phyloP scores from a whole-genome alignment of 1,284 basidiomycete genomes.

The Cystobasidium sp. region DNA sequence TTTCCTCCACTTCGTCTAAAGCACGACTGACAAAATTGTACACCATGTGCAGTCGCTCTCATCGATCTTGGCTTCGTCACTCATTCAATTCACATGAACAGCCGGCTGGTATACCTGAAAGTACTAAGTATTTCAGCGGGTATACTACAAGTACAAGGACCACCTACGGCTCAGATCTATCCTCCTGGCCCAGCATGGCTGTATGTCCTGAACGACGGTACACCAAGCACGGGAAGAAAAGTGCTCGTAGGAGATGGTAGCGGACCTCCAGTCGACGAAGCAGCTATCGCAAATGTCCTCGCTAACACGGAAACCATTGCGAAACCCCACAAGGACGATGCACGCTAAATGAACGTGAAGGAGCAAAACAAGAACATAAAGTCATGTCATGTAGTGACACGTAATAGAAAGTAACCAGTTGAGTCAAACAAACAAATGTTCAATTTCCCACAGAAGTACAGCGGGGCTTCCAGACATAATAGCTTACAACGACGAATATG shows the following conservation, averaged over 20 bases:
- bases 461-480: too few relatives aligned
- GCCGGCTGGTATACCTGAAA: slow-evolving; percentile 69
- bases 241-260: slow-evolving; percentile 71
- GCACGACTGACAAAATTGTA: too few relatives aligned
- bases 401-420: too few relatives aligned
- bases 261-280: slow-evolving; percentile 60
- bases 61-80: slow-evolving; percentile 47
- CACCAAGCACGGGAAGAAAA: slow-evolving; percentile 70
- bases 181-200: slow-evolving; percentile 81
- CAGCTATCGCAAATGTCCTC: slow-evolving; percentile 46
- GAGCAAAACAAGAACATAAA: not conserved
- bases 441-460: too few relatives aligned
- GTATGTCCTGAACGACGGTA: slow-evolving; percentile 69
- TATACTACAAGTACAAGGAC: slow-evolving; percentile 64
- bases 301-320: slow-evolving; percentile 14
- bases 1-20: not conserved
- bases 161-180: slow-evolving; percentile 69
- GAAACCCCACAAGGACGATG: not conserved
- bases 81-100: slow-evolving; percentile 69
- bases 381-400: not conserved
- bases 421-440: too few relatives aligned
- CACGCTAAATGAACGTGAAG: not conserved
- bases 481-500: too few relatives aligned
- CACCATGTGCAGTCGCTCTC: slow-evolving; percentile 30
- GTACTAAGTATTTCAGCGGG: slow-evolving; percentile 56